Percentiles rank a stretch among this genome's conserved stretches.
Conservation (phyloP, 768 basidiomycete genomes). For the Leccinum obscurum region DNA sequence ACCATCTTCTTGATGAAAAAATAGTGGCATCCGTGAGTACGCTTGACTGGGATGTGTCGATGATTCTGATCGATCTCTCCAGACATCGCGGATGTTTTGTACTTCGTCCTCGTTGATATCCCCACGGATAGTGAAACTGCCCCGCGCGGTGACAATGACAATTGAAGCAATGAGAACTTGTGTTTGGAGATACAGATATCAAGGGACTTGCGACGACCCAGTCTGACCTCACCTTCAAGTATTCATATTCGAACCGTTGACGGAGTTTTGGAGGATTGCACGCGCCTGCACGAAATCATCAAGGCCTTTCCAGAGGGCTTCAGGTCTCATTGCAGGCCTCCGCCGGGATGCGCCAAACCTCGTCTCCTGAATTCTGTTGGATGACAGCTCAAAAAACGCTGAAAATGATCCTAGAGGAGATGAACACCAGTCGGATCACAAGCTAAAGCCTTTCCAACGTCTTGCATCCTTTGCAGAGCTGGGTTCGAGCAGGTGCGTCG, state of each 20-base stretch:
- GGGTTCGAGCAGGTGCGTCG: slow-evolving; percentile 40
- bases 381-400: slow-evolving; percentile 34
- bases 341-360: slow-evolving; percentile 4
- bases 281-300: slow-evolving; percentile 67
- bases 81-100: slow-evolving; percentile 99
- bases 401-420: slow-evolving; percentile 35
- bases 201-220: too few relatives aligned
- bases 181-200: too few relatives aligned
- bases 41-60: background rate
- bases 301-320: slow-evolving; percentile 47
- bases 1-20: slow-evolving; percentile 84
- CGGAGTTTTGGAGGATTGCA: slow-evolving; percentile 62
- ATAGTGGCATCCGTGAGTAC: slow-evolving; percentile 93
- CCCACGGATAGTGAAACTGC: slow-evolving; percentile 97
- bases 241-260: too few relatives aligned
- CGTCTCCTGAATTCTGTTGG: slow-evolving; percentile 20
- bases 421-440: slow-evolving; percentile 41
- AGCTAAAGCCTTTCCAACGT: slow-evolving; percentile 47
- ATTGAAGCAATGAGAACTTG: too few relatives aligned
- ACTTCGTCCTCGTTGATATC: slow-evolving; percentile 91
- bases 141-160: slow-evolving; percentile 62
- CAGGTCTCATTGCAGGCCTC: slow-evolving; percentile 18
- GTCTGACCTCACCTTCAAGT: too few relatives aligned
- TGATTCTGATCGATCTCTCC: slow-evolving; percentile 1
- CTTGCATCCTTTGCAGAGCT: slow-evolving; percentile 44